phyloP scores from a whole-genome alignment of 2,329 filamentous ascomycete genomes.

The Drechslerella coelobrocha region DNA sequence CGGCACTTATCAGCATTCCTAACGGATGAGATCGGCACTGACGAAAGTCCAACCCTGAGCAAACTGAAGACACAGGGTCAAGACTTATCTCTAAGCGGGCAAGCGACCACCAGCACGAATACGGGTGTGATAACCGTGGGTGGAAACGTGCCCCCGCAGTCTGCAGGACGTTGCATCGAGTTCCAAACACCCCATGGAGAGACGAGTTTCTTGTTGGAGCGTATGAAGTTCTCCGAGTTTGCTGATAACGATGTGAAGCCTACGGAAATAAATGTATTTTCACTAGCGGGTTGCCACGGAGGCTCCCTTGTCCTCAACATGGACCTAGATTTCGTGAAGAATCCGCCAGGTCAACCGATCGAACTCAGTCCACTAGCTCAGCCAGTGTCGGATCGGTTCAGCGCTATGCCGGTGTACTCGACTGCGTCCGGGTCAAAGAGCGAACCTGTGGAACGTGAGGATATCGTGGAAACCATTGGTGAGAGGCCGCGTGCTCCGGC shows the following conservation, averaged over 20 bases:
- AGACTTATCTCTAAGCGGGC: slow-evolving; percentile 1
- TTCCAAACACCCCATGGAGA: slow-evolving; percentile 13
- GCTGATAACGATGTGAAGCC: slow-evolving; percentile 13
- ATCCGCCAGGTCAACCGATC: neutral
- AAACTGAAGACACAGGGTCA: no score
- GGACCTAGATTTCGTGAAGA: slow-evolving; percentile 7
- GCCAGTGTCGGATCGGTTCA: slow-evolving; percentile 8
- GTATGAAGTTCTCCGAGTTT: slow-evolving; percentile 13
- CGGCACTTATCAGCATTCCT: slow-evolving; percentile 19
- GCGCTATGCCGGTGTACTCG: slow-evolving; percentile 20
- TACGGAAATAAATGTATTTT: slow-evolving; percentile 16
- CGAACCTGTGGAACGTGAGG: slow-evolving; percentile 2
- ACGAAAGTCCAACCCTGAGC: no score
- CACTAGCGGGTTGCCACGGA: slow-evolving; percentile 6
- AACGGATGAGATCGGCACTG: slow-evolving; percentile 8
- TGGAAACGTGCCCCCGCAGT: neutral
- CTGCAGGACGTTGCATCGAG: slow-evolving; percentile 23
- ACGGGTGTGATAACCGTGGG: neutral
- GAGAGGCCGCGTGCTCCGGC: slow-evolving; percentile 10
- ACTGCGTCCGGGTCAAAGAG: neutral
- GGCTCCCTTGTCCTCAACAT: slow-evolving; percentile 10
- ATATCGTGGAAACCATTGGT: slow-evolving; percentile 15
- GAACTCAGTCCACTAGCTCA: slow-evolving; percentile 6
- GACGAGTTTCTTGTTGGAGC: slow-evolving; percentile 2
- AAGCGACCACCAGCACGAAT: slow-evolving; percentile 3